Evolutionary conservation across 306 rosid species (phyloP), one percentile per base, ranked within the genome.

Genomic region (Fragaria iinumae): DNA sequence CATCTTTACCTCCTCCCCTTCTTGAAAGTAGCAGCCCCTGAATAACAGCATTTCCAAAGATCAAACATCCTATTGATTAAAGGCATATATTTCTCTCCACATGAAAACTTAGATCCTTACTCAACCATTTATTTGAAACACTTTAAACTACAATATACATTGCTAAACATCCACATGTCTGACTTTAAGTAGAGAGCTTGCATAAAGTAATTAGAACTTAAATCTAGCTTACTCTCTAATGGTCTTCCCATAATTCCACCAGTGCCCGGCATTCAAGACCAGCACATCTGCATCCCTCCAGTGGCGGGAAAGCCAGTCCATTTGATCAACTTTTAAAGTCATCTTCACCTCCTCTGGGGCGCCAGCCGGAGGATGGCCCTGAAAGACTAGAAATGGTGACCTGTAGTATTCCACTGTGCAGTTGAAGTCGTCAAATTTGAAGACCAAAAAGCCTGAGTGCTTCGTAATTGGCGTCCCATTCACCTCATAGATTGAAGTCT

Each of bases 1-100:
- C 95, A 87, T 90, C 86, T 76, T 77, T 81, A 93, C 89, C 81
- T 91, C 84, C 67, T 85, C 44, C 52, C 90, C 93, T 70, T 86
- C 74, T 83, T 93, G 97, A 84, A 90, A 93, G 87, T 90, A 93
- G 84, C 97, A 90, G 64, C 92, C 97, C 84, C 98, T 93, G 32
- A 74, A 80, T 64, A 77, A 71, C n/a, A 4, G 23, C 27, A 50
- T 36, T 66, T 68, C 57, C 64, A 74, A 79, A 73, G 12, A 79
- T 80, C 71, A 87, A 80, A 82, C 21, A 23, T 34, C 79, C 53
- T 44, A 50, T 25, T 18, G 21, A 41, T 59, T 18, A 74, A 16
- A 25, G 3, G 11, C 59, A 44, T 29, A 41, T 4, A 60, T 5
- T 44, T 74, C 6, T 60, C 32, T 18, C 44, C 57, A 4, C 41